Base-by-base conservation (phyloP, 768 basidiomycete genomes). In the Plicaturopsis crispa region DNA sequence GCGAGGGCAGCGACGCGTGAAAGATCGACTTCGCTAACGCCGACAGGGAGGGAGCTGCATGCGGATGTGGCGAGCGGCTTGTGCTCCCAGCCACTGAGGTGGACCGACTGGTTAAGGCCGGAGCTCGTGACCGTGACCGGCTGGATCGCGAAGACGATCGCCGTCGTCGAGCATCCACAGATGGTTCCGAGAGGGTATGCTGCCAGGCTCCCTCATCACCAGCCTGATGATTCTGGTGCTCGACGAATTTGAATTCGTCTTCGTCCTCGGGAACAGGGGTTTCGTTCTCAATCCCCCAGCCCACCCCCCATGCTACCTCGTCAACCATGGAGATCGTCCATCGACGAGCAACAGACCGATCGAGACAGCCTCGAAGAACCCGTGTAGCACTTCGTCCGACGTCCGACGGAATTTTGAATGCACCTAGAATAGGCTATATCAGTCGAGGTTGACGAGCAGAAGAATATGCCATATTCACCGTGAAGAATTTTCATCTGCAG, bases 401-500 rank as follows among this genome's bases (percentile, higher is more conserved):
- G 24, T 63, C 67, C 21, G 55, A 45, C 5, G 78, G 81, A 43
- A 78, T 62, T 3, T 75, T 70, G 50, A 75, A 88, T 2, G 60
- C 71, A 45, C 84, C 86, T 89, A 48, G 31, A 21, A 45, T 28
- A 21, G 35, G 13, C 38, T 22, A 21, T 11, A 48, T 39, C 42
- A 48, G 41, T 32, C 45, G 31, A 23, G 7, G 35, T 22, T 22
- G 38, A 26, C 23, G 17, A 34, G 35, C 30, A 41, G 19, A 16
- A 21, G 22, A 24, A 18, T 14, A 1, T 30, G 24, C 60, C 61
- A 58, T 54, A 69, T 52, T 55, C 61, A 73, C 93, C 90, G 37
- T 81, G 78, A 6, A 94, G 54, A 42, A 99, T 94, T 60, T 93
- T 93, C 75, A 90, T 82, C 36, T 89, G 84, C 41, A 98, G 59